These are phyloP conservation scores for Fusarium nematophilum DNA, from an alignment of 2,329 filamentous ascomycete genomes.

Conservation along the genomic window DNA sequence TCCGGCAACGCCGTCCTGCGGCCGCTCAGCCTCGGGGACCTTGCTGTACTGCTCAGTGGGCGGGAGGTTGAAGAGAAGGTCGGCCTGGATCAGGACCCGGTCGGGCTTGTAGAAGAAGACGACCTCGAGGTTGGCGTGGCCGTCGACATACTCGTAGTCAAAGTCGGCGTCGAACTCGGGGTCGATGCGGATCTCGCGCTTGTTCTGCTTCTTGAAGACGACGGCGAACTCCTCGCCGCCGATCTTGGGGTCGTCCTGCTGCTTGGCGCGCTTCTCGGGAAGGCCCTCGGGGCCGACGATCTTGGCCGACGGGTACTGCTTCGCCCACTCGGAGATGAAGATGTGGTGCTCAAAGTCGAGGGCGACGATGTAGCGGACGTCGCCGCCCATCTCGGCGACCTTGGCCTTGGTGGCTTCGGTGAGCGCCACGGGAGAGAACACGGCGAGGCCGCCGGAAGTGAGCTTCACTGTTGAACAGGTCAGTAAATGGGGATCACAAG, in stretches of 20 bases:
- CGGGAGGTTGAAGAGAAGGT: conserved; percentile 92
- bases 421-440: conserved; percentile 92
- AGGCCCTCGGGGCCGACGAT: conserved; percentile 87
- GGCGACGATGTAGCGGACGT: conserved; percentile 86
- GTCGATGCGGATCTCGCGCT: conserved; percentile 66
- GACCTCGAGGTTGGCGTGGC: conserved; percentile 85
- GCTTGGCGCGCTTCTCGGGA: conserved; percentile 79
- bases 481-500: background rate
- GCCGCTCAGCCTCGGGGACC: conserved; percentile 55
- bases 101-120: conserved; percentile 88
- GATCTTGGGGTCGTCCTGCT: conserved; percentile 59
- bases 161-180: conserved; percentile 90
- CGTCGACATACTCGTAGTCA: conserved; percentile 83
- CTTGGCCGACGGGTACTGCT: conserved; percentile 80
- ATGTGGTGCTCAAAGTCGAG: conserved; percentile 96
- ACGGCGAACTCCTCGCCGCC: conserved; percentile 70
- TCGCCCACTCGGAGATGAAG: conserved; percentile 86
- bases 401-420: conserved; percentile 78
- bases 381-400: conserved; percentile 72
- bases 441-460: conserved; percentile 79
- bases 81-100: conserved; percentile 84
- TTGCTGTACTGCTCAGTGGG: conserved; percentile 88
- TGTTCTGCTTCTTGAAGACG: conserved; percentile 72
- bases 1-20: conserved; percentile 52
- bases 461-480: conserved; percentile 72